Base-by-base conservation (phyloP, 495 filamentous ascomycete species). In the Baudoinia panamericana region DNA sequence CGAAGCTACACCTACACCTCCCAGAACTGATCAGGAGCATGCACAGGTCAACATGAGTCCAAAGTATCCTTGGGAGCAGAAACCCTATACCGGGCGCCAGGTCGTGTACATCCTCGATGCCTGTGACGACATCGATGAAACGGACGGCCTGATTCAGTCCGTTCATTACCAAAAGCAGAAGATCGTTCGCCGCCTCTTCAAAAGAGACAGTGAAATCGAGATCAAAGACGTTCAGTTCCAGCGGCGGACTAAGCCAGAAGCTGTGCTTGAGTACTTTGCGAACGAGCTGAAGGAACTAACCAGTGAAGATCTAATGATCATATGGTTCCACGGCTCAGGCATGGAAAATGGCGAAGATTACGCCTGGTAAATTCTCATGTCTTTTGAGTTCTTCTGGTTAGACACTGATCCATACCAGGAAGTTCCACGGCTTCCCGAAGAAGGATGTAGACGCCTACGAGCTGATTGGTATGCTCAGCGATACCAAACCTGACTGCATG, bases 261-360 rank as follows among this genome's bases (percentile, higher is more conserved):
- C 9, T 13, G 16, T 40, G 13, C 16, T 8, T 18, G 17, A 16
- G 8, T 41, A 36, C 32, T 48, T 22, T 24, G 19, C 41, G 15
- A 3, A 21, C 6, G 37, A 48, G 38, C 30, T 48, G 4, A 18
- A 23, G 2, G 15, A 13, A 2, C 32, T 41, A 12, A 6, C 8
- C n/a, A 3, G 4, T 4, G 22, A 42, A 17, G 45, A 40, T 12
- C 28, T 41, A 3, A 15, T 48, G 19, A 20, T 48, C 30, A 36
- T 48, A 7, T 48, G 37, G 23, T 48, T 34, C 38, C 30, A 42
- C 19, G 38, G 45, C n/a, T n/a, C n/a, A n/a, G n/a, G n/a, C n/a
- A n/a, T n/a, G 5, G 24, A 21, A 5, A 21, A 39, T 7, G 36
- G 19, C 7, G 29, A 21, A 25, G 36, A 31, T 8, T 37, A 44